Evolutionary conservation across 352 stramenopile species (phyloP).

Genomic region (Pythium plurisporium): DNA sequence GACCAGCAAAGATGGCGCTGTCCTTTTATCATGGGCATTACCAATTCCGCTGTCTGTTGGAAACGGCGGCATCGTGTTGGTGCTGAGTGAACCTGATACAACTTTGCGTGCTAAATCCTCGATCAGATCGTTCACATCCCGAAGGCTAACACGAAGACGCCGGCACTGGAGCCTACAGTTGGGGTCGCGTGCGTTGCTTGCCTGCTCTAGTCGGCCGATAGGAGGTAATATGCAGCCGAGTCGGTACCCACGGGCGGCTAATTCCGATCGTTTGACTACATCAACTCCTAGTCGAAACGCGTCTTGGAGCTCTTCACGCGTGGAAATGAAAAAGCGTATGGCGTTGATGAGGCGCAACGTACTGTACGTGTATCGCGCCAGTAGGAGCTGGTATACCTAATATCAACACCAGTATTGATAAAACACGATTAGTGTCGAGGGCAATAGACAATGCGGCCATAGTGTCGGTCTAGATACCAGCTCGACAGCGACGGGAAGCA

Average conservation of each 20-base stretch:
- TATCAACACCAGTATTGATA: neutral
- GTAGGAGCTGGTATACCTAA: slow-evolving; percentile 1
- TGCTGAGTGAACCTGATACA: neutral
- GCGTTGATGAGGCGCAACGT: neutral
- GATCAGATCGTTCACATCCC: slow-evolving; percentile 46
- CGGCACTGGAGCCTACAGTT: slow-evolving; percentile 31
- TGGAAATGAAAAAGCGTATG: neutral
- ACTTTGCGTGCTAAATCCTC: slow-evolving; percentile 1
- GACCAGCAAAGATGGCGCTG: slow-evolving; percentile 50
- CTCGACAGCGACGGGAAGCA: neutral
- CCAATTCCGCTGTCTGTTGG: neutral
- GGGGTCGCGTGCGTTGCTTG: slow-evolving; percentile 9
- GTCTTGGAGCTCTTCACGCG: slow-evolving; percentile 3
- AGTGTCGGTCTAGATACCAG: too few species aligned
- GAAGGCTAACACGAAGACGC: slow-evolving; percentile 33
- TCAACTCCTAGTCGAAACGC: slow-evolving; percentile 33
- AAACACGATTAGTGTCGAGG: neutral
- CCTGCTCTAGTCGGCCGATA: slow-evolving; percentile 45
- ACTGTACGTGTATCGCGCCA: slow-evolving; percentile 1
- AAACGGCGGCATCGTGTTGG: too few species aligned
- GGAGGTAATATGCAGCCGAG: slow-evolving; percentile 44
- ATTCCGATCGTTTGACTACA: slow-evolving; percentile 55
- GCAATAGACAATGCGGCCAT: too few species aligned
- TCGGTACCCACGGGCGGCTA: slow-evolving; percentile 47
- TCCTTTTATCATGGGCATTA: neutral